Evolutionary conservation across 352 stramenopile genomes (phyloP), one percentile per base, ranked within the genome.

Genomic region (Phytophthora sansomeana): DNA sequence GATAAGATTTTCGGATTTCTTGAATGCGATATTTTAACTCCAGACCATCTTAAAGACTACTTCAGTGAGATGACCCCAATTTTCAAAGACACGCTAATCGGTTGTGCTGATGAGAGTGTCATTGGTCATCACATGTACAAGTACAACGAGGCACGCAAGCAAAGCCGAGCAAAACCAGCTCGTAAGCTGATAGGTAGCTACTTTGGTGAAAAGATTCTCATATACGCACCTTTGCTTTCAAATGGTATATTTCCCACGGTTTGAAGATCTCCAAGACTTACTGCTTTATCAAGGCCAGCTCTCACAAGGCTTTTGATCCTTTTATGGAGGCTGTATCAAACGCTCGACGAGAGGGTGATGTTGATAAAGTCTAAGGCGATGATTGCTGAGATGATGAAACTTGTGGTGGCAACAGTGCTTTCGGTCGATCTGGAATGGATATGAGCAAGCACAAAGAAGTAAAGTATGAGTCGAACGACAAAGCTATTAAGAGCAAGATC

Each of bases 41-140:
- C n/a, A n/a, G n/a, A n/a, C n/a, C n/a, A n/a, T n/a, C n/a, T n/a
- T n/a, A n/a, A 50, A 50, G 1, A 32, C 0, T 50, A 50, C 43
- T 38, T 38, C 7, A 1, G 5, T 16, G 32, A 38, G 32, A 38
- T 38, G 5, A 38, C 32, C 9, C 32, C 32, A 13, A 38, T 38
- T 16, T n/a, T n/a, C n/a, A 46, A 46, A 17, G 28, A 46, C 11
- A 28, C 28, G 3, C 42, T 33, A 16, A 48, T 51, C 24, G 44
- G 36, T 10, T 51, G 42, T 14, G 38, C 8, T 13, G 41, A 62
- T 63, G 16, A 52, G 14, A 53, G 46, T 29, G 16, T 76, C 0
- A 67, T 81, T 36, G 74, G 70, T n/a, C 13, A 69, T 2, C 59
- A 73, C 52, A 81, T 81, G 74, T 70, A 49, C 47, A 52, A 74